Conservation (phyloP, 2,329 filamentous ascomycete genomes). For the Calycina herbarum region DNA sequence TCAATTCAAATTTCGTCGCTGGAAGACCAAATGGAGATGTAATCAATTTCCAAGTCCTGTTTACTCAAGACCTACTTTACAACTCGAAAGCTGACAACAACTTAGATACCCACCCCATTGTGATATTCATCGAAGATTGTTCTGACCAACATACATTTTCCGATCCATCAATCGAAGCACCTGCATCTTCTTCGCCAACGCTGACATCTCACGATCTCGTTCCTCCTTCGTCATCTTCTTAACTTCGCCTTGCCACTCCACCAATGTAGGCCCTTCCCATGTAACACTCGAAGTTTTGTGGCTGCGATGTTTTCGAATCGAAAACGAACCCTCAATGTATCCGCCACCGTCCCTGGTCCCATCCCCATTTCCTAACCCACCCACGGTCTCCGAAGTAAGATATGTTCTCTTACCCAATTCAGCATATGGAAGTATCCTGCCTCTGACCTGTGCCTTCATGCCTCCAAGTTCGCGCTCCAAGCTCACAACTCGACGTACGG, state of each 20-base stretch:
- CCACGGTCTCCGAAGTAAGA: background rate
- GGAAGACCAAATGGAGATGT: too few relatives aligned
- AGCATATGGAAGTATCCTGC: background rate
- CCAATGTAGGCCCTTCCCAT: background rate
- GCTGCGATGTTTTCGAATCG: background rate
- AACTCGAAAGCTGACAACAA: background rate
- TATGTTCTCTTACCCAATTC: background rate
- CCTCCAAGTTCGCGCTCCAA: background rate
- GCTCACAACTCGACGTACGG: background rate
- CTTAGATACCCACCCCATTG: background rate
- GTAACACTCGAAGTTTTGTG: background rate
- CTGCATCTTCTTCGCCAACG: background rate
- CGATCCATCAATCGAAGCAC: background rate
- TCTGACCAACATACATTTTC: background rate
- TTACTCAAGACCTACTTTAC: background rate
- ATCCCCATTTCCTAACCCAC: background rate
- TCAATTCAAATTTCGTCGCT: too few relatives aligned
- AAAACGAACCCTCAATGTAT: background rate
- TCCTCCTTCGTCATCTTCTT: slow-evolving; percentile 1
- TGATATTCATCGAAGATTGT: background rate
- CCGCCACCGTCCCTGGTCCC: background rate
- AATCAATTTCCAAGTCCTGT: background rate
- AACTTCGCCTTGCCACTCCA: background rate
- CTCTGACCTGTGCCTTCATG: background rate
- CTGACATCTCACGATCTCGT: background rate